Percentiles rank a stretch among this genome's conserved stretches.
These are phyloP conservation scores for Colletotrichum viniferum DNA, from an alignment of 2,329 filamentous ascomycete species.

Conservation along the genomic window DNA sequence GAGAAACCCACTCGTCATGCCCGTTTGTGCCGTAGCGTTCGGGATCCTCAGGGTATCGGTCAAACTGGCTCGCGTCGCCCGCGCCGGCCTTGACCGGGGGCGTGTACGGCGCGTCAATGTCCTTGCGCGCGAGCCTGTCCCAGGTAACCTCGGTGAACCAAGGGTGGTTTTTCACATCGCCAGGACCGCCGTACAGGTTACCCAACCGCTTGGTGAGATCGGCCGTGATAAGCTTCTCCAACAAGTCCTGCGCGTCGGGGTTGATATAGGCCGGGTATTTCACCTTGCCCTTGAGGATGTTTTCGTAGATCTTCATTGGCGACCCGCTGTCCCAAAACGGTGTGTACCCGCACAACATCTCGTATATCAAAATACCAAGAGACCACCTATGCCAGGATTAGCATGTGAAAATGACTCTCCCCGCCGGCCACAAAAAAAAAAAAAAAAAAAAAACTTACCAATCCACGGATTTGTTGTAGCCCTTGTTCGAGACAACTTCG, in stretches of 20 bases:
- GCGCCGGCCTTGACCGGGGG: slow-evolving; percentile 92
- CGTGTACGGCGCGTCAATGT: slow-evolving; percentile 97
- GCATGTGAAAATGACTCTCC: background rate
- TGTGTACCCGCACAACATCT: slow-evolving; percentile 99
- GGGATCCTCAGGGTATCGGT: slow-evolving; percentile 96
- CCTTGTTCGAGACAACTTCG: slow-evolving; percentile 98
- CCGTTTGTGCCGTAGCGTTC: slow-evolving; percentile 85
- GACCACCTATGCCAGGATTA: slow-evolving; percentile 76
- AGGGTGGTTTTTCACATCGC: slow-evolving; percentile 92
- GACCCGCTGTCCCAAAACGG: slow-evolving; percentile 99
- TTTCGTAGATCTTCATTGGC: slow-evolving; percentile 99
- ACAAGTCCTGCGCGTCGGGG: slow-evolving; percentile 88
- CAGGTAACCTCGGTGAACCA: slow-evolving; percentile 99
- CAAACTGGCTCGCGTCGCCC: slow-evolving; percentile 96
- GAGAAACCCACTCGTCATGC: slow-evolving; percentile 78
- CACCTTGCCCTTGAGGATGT: slow-evolving; percentile 93
- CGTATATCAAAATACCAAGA: slow-evolving; percentile 95
- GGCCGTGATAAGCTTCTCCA: slow-evolving; percentile 90
- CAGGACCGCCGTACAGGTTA: slow-evolving; percentile 87
- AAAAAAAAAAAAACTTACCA: slow-evolving; percentile 67
- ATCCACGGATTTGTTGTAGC: slow-evolving; percentile 99
- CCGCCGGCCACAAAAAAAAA: background rate
- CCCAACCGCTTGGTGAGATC: slow-evolving; percentile 95
- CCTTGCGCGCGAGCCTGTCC: slow-evolving; percentile 92
- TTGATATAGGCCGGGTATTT: slow-evolving; percentile 98